Base-by-base conservation (phyloP, 257 asterid species). In the Nicotiana noctiflora region DNA sequence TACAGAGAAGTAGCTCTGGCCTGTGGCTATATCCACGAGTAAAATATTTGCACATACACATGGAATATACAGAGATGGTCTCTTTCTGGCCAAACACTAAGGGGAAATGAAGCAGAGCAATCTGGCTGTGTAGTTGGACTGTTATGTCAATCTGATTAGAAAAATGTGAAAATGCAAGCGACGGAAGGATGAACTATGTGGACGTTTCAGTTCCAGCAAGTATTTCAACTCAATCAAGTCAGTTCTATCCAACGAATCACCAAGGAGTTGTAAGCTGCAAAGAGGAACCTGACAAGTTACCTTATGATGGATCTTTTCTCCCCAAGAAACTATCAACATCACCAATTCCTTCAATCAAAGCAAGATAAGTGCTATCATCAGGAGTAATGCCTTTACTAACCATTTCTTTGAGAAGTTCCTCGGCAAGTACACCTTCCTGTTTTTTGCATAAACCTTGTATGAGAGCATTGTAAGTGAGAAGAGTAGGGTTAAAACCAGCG, bases 381-480 rank as follows among this genome's bases (percentile, higher is more conserved):
- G 93, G 92, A 76, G 82, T 79, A 79, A 90, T 86, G 82, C 92
- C 96, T 80, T 79, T 86, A 77, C 84, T 64, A 81, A 85, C 90
- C 93, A 91, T 90, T 84, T 90, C 96, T 85, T 90, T 87, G 40
- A 88, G 86, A 84, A 91, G 87, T 76, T 81, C 84, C 85, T 89
- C 91, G 46, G 88, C 91, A 34, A 56, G 80, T 76, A 59, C 52
- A 37, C 90, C 91, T 84, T 80, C 81, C 62, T 81, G 84, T 2
- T 79, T 87, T 81, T 83, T 67, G 84, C 90, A 87, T n/a, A 81
- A 83, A 75, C 90, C 95, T 85, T 82, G 85, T 82, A 88, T 83
- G 77, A 89, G 87, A 67, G 91, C 90, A 84, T 91, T 87, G 82
- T 89, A 89, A 68, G 89, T 85, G 70, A 70, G 85, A 46, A 81